Percentiles rank a stretch among this genome's conserved stretches.
phyloP scores from a whole-genome alignment of 495 filamentous ascomycete genomes.

The Hypoxylon perforatum region DNA sequence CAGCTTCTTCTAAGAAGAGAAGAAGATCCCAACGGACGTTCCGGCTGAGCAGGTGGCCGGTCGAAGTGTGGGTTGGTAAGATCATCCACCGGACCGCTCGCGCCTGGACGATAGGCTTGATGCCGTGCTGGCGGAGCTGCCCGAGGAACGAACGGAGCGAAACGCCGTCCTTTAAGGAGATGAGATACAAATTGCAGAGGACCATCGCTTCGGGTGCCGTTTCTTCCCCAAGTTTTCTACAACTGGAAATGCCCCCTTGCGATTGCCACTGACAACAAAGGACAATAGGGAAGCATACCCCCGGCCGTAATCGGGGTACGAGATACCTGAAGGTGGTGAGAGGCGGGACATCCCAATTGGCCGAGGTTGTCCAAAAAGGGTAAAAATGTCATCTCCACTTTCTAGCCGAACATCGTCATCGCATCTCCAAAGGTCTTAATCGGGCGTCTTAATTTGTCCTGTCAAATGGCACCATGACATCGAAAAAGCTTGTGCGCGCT shows the following conservation, averaged over 20 bases:
- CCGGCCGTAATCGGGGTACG: background rate
- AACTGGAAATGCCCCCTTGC: background rate
- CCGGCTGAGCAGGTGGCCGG: slow-evolving; percentile 55
- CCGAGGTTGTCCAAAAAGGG: slow-evolving; percentile 35
- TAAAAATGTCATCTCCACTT: slow-evolving; percentile 13
- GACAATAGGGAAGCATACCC: no score
- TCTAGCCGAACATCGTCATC: background rate
- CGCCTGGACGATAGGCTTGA: slow-evolving; percentile 58
- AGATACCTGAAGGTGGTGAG: background rate
- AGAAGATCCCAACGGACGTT: slow-evolving; percentile 67
- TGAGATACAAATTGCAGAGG: slow-evolving; percentile 58
- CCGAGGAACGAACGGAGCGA: slow-evolving; percentile 53
- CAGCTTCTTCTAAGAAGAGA: slow-evolving; percentile 55
- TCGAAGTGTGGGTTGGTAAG: slow-evolving; percentile 62
- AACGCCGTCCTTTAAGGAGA: slow-evolving; percentile 48
- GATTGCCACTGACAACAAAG: background rate
- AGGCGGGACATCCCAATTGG: background rate
- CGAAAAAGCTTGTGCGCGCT: background rate
- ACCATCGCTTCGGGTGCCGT: slow-evolving; percentile 51
- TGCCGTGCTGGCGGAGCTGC: slow-evolving; percentile 46
- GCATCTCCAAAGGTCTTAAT: background rate
- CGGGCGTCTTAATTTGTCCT: no score
- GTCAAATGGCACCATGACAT: no score
- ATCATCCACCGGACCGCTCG: slow-evolving; percentile 67
- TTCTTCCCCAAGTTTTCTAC: background rate